phyloP scores from a whole-genome alignment of 805 yeast species.

The Torulaspora franciscae region DNA sequence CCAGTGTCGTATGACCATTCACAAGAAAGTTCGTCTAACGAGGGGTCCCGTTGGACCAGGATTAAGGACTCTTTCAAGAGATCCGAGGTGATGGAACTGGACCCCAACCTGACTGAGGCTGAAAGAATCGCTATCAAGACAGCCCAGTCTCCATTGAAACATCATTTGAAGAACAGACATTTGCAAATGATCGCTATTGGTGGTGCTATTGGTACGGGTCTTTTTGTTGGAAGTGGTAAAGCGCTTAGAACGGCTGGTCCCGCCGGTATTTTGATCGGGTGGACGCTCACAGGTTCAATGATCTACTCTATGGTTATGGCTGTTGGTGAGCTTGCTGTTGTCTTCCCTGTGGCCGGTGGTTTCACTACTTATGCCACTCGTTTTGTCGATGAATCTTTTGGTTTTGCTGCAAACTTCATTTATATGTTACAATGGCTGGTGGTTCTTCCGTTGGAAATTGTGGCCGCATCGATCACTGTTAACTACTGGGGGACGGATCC shows the following conservation, averaged over 20 bases:
- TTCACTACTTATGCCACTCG: slow-evolving; percentile 58
- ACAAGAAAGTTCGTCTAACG: background rate
- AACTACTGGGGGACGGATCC: slow-evolving; percentile 46
- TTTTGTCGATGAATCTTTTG: slow-evolving; percentile 57
- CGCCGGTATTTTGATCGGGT: slow-evolving; percentile 53
- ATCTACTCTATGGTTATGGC: slow-evolving; percentile 58
- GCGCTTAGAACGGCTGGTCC: slow-evolving; percentile 65
- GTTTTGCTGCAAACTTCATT: slow-evolving; percentile 59
- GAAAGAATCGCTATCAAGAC: slow-evolving; percentile 44
- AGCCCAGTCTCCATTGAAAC: slow-evolving; percentile 54
- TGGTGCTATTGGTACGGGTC: slow-evolving; percentile 71
- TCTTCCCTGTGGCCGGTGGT: slow-evolving; percentile 61
- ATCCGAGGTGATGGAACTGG: slow-evolving; percentile 36
- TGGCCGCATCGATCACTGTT: slow-evolving; percentile 51
- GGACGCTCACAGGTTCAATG: slow-evolving; percentile 50
- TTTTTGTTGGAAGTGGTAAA: slow-evolving; percentile 66
- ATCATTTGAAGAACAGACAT: slow-evolving; percentile 50
- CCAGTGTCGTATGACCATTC: slow-evolving; percentile 8
- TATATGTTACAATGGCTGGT: slow-evolving; percentile 51
- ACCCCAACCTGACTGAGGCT: slow-evolving; percentile 39
- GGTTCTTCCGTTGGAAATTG: slow-evolving; percentile 47
- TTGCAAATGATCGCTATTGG: slow-evolving; percentile 67
- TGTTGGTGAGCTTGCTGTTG: slow-evolving; percentile 54
- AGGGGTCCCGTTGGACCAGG: slow-evolving; percentile 36
- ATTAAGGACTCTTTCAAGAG: slow-evolving; percentile 49